Evolutionary conservation across 139 green algal genomes (phyloP), one percentile per base, ranked within the genome.

Genomic region (Picochlorum sp.): DNA sequence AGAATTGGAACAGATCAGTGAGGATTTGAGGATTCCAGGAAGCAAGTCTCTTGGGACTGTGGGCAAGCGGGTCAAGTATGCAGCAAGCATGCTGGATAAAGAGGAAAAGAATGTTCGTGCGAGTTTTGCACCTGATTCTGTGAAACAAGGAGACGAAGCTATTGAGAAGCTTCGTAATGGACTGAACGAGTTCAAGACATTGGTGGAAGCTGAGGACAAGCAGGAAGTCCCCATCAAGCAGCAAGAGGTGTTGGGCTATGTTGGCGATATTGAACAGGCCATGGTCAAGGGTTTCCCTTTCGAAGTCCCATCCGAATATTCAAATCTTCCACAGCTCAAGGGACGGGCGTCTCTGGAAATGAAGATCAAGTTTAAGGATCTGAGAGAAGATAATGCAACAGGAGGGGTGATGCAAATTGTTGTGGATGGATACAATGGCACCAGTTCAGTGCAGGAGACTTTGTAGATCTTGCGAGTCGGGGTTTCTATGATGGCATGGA

Each of bases 401-500:
- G 69, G 71, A 13, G 78, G 80, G 26, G 47, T 28, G n/a, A 76
- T 85, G 70, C 69, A 54, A 23, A 84, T 94, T 16, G 79, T 98
- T 21, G 88, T 92, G 38, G 94, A 99, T 66, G 94, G 94, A 45
- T 96, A 94, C 81, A 99, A 96, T 69, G 94, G 94, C 94, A 2
- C 94, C 94, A 20, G 74, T 99, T 99, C 21, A 92, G 70, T 23
- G 74, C 70, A 11, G 94, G 94, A 30, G 85, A 95, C 69, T 99
- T 99, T 74, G 65, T 92, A 18, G 94, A 99, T 80, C 86, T 99
- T 24, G 91, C 96, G 37, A 13, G 74, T 15, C 69, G 78, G 15
- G 68, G 75, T 16, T 98, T 98, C 73, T 99, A 99, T 67, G 76
- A 98, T 56, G 69, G 76, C 70, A 98, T 98, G 90, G 86, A 96